Conservation (phyloP, 148 eudicot species). For the Arbutus unedo region DNA sequence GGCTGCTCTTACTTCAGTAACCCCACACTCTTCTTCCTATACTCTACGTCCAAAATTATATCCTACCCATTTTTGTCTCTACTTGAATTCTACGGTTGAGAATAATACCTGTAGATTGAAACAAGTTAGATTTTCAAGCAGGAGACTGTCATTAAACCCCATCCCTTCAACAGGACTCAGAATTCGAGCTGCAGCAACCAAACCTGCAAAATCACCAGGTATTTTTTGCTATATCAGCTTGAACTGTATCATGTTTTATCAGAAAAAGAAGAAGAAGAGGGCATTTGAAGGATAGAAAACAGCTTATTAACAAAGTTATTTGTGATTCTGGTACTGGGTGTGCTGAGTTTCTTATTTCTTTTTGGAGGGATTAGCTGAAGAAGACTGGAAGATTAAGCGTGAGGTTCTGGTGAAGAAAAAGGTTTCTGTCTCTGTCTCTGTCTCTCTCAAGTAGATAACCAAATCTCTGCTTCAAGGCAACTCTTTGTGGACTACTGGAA, state of each 20-base stretch:
- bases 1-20: conserved; percentile 46
- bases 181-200: conserved; percentile 73
- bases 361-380: conserved; percentile 84
- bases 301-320: not conserved
- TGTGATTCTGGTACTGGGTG: not conserved
- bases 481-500: not conserved
- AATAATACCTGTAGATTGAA: conserved; percentile 8
- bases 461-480: not conserved
- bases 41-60: conserved; percentile 34
- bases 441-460: not conserved
- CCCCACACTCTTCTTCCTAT: conserved; percentile 49
- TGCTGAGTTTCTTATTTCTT: conserved; percentile 24
- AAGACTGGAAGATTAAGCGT: conserved; percentile 94
- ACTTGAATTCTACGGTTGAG: conserved; percentile 28
- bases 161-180: conserved; percentile 29
- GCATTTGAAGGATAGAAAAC: not conserved
- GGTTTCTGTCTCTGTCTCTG: conserved; percentile 34
- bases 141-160: not conserved
- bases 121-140: not conserved
- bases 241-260: not conserved
- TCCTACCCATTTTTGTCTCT: conserved; percentile 19
- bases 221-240: conserved; percentile 17
- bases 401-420: conserved; percentile 67
- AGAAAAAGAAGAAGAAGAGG: not conserved
- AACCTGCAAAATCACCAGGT: conserved; percentile 97